These are phyloP conservation scores for Calonectria ilicicola DNA, from an alignment of 2,329 filamentous ascomycete species.

Conservation along the genomic window DNA sequence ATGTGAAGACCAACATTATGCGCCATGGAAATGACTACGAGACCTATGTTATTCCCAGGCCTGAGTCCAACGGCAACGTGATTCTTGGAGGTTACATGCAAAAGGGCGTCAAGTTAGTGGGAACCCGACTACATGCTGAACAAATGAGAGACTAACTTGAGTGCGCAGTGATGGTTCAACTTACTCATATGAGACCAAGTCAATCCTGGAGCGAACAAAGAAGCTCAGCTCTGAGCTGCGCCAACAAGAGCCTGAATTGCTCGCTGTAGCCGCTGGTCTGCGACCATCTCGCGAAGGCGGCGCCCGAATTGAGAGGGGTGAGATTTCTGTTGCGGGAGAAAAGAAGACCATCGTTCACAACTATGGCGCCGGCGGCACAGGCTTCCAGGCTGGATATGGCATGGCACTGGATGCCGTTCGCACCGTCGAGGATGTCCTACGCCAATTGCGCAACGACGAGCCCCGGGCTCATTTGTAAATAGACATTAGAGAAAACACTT, in stretches of 20 bases:
- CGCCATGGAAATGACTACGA: constrained; percentile 52
- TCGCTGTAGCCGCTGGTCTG: constrained; percentile 48
- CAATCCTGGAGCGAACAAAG: constrained; percentile 51
- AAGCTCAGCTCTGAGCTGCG: constrained; percentile 47
- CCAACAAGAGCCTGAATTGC: constrained; percentile 40
- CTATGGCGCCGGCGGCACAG: constrained; percentile 59
- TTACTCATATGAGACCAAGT: constrained; percentile 51
- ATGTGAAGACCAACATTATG: constrained; percentile 52
- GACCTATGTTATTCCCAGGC: constrained; percentile 55
- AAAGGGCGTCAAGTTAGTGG: constrained; percentile 46
- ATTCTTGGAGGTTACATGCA: constrained; percentile 56
- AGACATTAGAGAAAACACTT: neutral
- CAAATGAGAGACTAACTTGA: neutral
- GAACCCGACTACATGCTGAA: neutral
- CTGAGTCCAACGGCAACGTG: constrained; percentile 49
- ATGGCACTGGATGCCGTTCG: constrained; percentile 52
- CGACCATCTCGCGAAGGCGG: constrained; percentile 55
- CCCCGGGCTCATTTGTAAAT: neutral
- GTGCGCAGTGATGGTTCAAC: constrained; percentile 46
- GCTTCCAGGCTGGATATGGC: constrained; percentile 57
- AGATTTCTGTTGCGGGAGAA: constrained; percentile 37
- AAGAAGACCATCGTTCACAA: constrained; percentile 51
- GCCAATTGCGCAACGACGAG: constrained; percentile 7
- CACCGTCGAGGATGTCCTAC: neutral
- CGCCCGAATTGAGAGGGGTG: constrained; percentile 57